These are phyloP conservation scores for Aspergillus egyptiacus DNA, from an alignment of 495 filamentous ascomycete genomes.

Conservation along the genomic window DNA sequence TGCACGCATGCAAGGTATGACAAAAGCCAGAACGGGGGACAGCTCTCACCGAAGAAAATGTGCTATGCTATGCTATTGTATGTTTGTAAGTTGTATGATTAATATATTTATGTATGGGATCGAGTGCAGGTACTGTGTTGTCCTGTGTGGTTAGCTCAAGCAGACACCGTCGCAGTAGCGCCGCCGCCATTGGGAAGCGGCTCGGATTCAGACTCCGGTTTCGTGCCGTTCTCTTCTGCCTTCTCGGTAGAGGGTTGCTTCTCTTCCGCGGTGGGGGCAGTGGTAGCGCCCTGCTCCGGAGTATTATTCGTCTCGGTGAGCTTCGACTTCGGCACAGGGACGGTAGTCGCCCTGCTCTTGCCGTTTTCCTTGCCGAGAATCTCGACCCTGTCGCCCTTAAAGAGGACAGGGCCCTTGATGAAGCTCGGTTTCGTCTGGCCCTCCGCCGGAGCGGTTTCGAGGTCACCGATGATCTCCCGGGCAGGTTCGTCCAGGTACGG, in stretches of 20 bases:
- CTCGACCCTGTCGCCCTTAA: conserved; percentile 34
- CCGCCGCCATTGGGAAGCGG: neutral
- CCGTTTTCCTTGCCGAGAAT: conserved; percentile 39
- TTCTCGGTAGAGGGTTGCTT: neutral
- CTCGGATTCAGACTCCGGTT: neutral
- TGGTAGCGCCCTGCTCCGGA: neutral
- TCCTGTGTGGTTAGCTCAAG: too few species aligned
- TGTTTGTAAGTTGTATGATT: neutral
- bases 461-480: conserved; percentile 36
- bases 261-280: neutral
- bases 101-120: neutral
- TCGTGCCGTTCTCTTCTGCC: neutral
- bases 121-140: neutral
- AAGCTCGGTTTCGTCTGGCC: conserved; percentile 28
- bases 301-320: neutral
- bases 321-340: conserved; percentile 24
- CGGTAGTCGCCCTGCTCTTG: conserved; percentile 27
- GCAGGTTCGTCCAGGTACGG: conserved; percentile 62
- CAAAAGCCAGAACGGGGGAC: neutral
- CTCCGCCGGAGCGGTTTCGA: conserved; percentile 28
- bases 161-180: neutral
- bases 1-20: conserved; percentile 2
- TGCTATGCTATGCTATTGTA: neutral
- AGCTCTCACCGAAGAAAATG: neutral
- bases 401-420: conserved; percentile 39